Base-by-base conservation (phyloP, 2,329 filamentous ascomycete species). In the Blastomyces parvus region DNA sequence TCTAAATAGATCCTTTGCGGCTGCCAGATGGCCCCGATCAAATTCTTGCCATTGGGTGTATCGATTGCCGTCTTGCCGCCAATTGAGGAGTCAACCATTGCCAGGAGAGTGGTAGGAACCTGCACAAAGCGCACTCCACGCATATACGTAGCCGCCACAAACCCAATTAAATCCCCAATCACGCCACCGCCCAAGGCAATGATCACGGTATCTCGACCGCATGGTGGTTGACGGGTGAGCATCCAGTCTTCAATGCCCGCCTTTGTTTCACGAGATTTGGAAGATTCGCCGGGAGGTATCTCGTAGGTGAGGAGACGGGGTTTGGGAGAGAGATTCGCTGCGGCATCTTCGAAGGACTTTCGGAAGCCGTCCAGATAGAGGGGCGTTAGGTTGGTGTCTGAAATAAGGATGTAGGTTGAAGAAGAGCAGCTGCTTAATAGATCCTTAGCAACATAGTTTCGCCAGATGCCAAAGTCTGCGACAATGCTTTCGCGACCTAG, bases 31-130 rank as follows among this genome's bases (percentile, higher is more conserved):
- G 93, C 87, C 3, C 94, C 94, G 63, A 99, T 87, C 66, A 99
- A 79, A 74, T 99, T 99, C 82, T 99, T 99, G 65, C 94, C 94
- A 74, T 92, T 85, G 8, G 93, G 92, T 0, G 91, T 96, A 74
- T 99, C 94, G 75, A 99, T 97, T 63, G 94, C 94, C 11, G 94
- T 99, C 82, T 99, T 99, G 67, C 94, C 94, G 66, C 94, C 94
- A 73, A 99, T 97, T 46, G 91, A 96, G 56, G 93, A 97, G 77
- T 99, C 94, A 52, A 99, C 94, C 94, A 99, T 99, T 67, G 94
- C 86, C 61, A 99, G 82, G 63, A 99, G 81, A 0, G 92, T 96
- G 11, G 94, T 99, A 0, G 94, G 94, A 57, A 99, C 92, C 77
- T 99, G 94, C 52, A 97, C 91, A 74, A 96, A 96, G 69, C 90